Base-by-base conservation (phyloP, 352 stramenopile genomes). In the Pythium chondricola region DNA sequence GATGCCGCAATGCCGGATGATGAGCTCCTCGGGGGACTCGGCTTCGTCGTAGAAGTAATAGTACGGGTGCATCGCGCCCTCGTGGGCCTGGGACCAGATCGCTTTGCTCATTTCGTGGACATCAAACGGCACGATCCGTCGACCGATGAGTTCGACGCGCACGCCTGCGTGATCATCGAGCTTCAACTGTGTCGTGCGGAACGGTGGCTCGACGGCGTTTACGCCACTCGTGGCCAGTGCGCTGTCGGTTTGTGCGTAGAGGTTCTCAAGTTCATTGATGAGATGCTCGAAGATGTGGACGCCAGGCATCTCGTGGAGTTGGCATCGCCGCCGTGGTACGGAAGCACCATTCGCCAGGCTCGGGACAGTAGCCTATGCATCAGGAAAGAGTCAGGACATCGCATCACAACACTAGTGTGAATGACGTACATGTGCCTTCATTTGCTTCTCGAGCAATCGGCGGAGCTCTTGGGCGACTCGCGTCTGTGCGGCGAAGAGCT, bases 41-140 rank as follows among this genome's bases (percentile, higher is more conserved):
- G 42, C 43, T 17, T 52, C 42, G 51, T 47, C 43, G 30, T 49
- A 60, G 35, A 60, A 52, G 52, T 60, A 60, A 25, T 52, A 53
- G 21, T 49, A 52, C 37, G 52, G 43, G 16, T 58, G 51, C 21
- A 51, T 39, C n/a, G 40, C 31, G 8, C 49, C 49, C 14, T 58
- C 29, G 24, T 40, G 42, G 6, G 36, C 33, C 36, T 58, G 31
- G 25, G 7, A 35, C 51, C 51, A 58, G 21, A 58, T 52, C 27
- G 42, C 51, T 32, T 41, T 14, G 17, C 18, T 30, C 29, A 41
- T 39, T 5, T 39, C 31, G 20, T 41, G n/a, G 13, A 41, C 17
- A 14, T 41, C 27, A 21, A 50, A 50, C 11, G 43, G 43, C 17
- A 50, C 30, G 18, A 50, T 31, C 4, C 31, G 18, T 5, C 22